A percentile compares a stretch with the other conserved stretches of the same genome.
phyloP scores from a whole-genome alignment of 257 asterid genomes.

The Nicotiana otophora region DNA sequence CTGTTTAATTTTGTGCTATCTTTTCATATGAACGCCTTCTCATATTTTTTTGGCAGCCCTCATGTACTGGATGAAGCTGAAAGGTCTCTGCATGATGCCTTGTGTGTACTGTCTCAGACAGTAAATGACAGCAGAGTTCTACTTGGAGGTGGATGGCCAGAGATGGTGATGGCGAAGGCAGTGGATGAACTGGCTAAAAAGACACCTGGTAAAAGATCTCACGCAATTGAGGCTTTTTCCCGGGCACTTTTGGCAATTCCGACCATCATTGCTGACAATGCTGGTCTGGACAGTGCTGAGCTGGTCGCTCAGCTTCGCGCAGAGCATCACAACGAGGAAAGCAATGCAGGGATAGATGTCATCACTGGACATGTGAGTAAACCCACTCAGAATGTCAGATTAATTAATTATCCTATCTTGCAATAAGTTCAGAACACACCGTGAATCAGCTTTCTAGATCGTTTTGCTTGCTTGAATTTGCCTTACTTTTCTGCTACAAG shows the following conservation, averaged over 20 bases:
- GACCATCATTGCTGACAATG: constrained; percentile 85
- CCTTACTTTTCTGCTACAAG: background rate
- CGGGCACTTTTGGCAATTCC: constrained; percentile 81
- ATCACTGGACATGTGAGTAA: constrained; percentile 77
- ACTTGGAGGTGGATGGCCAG: constrained; percentile 95
- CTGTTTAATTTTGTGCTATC: background rate
- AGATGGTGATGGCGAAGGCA: constrained; percentile 92
- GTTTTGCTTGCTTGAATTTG: background rate
- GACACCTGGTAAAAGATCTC: constrained; percentile 88
- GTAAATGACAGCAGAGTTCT: constrained; percentile 81
- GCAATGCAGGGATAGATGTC: constrained; percentile 80
- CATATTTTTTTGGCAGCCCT: constrained; percentile 38
- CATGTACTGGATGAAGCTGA: constrained; percentile 94
- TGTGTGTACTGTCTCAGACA: constrained; percentile 89
- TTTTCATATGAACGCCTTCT: background rate
- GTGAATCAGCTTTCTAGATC: background rate
- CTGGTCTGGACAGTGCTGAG: constrained; percentile 88
- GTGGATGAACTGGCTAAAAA: constrained; percentile 82
- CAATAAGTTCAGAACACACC: background rate
- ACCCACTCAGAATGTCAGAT: background rate
- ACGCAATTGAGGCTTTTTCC: constrained; percentile 89
- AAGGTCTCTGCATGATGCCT: constrained; percentile 85
- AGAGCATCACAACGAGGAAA: constrained; percentile 77
- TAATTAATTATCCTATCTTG: background rate
- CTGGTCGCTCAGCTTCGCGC: constrained; percentile 87